Evolutionary conservation across 208 protist genomes (phyloP).

Genomic region (Naegleria fowleri): DNA sequence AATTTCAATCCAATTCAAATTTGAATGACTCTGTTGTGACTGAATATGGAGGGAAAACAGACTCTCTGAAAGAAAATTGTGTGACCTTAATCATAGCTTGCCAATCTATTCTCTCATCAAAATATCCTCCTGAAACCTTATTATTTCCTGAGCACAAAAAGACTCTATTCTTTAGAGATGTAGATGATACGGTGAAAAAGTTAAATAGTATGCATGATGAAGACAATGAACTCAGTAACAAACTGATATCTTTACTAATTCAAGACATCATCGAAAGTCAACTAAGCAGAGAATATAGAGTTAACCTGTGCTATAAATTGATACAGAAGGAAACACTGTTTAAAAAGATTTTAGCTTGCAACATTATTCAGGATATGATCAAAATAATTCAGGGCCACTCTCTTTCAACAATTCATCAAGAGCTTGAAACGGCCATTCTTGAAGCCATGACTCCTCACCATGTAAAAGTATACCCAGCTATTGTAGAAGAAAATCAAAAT

Average conservation of each 20-base stretch:
- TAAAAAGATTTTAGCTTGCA: not conserved
- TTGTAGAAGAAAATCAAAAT: not conserved
- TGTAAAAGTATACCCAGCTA: not conserved
- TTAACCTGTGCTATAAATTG: not conserved
- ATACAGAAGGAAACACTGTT: not conserved
- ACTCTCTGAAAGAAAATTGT: not conserved
- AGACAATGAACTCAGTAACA: not conserved
- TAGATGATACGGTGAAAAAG: not conserved
- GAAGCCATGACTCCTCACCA: not conserved
- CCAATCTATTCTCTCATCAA: not conserved
- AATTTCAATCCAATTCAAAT: not conserved
- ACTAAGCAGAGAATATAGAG: not conserved
- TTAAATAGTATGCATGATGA: not conserved
- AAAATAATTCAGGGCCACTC: not conserved
- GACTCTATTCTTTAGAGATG: not conserved
- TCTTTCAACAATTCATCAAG: not conserved
- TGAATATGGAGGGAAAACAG: not conserved
- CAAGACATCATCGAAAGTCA: not conserved
- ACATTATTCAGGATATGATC: slow-evolving; percentile 8
- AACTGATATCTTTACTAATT: not conserved
- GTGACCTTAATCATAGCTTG: not conserved
- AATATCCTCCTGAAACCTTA: not conserved
- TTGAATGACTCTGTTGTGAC: not conserved
- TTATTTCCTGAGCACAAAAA: not conserved
- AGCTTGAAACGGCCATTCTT: not conserved